phyloP scores from a whole-genome alignment of 148 eudicot genomes.

The Rheum nobile region DNA sequence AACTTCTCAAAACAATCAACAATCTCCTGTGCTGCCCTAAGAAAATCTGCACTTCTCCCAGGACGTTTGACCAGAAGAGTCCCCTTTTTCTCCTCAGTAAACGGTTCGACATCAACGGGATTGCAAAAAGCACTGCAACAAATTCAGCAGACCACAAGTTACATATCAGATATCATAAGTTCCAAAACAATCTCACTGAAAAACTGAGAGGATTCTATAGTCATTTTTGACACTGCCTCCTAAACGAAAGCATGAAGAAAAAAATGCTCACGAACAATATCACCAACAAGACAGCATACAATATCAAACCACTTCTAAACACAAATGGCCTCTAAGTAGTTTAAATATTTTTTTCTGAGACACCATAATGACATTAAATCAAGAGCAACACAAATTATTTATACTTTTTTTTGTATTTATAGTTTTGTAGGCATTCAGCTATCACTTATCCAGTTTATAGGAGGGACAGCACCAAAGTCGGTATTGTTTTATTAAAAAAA shows the following conservation, averaged over 20 bases:
- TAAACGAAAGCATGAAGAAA: background rate
- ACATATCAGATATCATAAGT: background rate
- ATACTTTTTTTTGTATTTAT: too few relatives aligned
- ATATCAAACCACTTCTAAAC: background rate
- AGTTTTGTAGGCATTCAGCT: background rate
- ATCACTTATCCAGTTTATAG: background rate
- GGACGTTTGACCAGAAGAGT: constrained; percentile 66
- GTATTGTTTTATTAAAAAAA: background rate
- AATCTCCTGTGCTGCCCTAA: constrained; percentile 86
- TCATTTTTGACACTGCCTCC: background rate
- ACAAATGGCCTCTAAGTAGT: background rate
- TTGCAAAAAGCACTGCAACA: constrained; percentile 82
- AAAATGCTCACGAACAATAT: background rate
- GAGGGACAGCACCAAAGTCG: background rate
- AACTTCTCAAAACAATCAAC: constrained; percentile 55
- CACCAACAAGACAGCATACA: background rate
- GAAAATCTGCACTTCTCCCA: constrained; percentile 87
- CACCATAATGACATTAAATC: background rate
- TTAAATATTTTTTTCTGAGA: background rate
- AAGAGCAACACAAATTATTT: background rate
- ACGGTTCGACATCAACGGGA: constrained; percentile 92
- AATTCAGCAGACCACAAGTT: constrained; percentile 15
- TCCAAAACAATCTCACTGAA: background rate
- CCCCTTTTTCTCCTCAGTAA: constrained; percentile 76
- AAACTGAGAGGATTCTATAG: background rate